These are phyloP conservation scores for Phytophthora hibernalis DNA, from an alignment of 352 stramenopile species.

Conservation along the genomic window DNA sequence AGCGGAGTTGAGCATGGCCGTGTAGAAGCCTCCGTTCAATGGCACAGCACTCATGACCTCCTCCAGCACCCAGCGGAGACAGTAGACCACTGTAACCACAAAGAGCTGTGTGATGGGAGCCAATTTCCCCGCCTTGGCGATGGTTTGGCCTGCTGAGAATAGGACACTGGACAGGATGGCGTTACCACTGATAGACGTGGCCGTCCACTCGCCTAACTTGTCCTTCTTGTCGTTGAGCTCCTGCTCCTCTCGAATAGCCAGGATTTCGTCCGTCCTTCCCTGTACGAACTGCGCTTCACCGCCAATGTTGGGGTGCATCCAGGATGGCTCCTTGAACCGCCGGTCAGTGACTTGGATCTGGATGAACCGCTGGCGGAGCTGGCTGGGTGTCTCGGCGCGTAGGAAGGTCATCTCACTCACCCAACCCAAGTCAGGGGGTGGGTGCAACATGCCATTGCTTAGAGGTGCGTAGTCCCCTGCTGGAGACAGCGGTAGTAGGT, in stretches of 20 bases:
- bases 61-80: constrained; percentile 85
- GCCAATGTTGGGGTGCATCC: constrained; percentile 74
- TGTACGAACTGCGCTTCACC: constrained; percentile 57
- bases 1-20: constrained; percentile 91
- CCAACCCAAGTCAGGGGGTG: constrained; percentile 25
- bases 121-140: constrained; percentile 76
- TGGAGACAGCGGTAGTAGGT: constrained; percentile 16
- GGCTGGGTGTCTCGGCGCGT: constrained; percentile 47
- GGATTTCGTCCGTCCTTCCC: constrained; percentile 39
- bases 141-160: constrained; percentile 63
- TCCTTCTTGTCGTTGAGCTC: constrained; percentile 33
- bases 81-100: constrained; percentile 71
- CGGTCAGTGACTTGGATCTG: constrained; percentile 70
- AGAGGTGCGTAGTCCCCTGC: constrained; percentile 16
- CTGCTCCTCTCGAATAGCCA: constrained; percentile 38
- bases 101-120: constrained; percentile 81
- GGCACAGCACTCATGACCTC: constrained; percentile 91
- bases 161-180: constrained; percentile 90
- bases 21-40: constrained; percentile 93
- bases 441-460: constrained; percentile 19
- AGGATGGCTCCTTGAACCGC: constrained; percentile 67
- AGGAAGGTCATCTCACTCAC: constrained; percentile 46
- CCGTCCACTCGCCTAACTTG: constrained; percentile 72
- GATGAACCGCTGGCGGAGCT: constrained; percentile 64
- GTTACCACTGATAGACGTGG: constrained; percentile 92